Evolutionary conservation across 1,284 basidiomycete genomes (phyloP).

Genomic region (Xanthoconium separans): DNA sequence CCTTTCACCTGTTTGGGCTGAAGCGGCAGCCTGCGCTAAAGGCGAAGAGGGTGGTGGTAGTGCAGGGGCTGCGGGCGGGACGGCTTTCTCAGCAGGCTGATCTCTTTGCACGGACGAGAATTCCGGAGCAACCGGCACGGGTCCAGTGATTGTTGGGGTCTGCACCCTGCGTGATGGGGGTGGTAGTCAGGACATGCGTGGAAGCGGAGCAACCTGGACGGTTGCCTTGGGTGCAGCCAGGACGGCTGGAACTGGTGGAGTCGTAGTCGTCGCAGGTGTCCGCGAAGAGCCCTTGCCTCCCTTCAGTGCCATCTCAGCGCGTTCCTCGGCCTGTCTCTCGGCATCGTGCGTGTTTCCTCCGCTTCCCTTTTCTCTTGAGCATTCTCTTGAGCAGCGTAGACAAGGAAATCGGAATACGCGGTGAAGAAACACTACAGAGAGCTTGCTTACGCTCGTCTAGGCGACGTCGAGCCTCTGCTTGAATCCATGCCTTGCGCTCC

Average conservation of each 20-base stretch:
- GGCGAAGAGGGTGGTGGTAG: slow-evolving; percentile 40
- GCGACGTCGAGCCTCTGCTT: slow-evolving; percentile 80
- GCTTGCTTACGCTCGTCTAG: slow-evolving; percentile 88
- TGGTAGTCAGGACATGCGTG: slow-evolving; percentile 38
- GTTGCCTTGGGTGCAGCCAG: slow-evolving; percentile 36
- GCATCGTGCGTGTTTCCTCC: too few relatives aligned
- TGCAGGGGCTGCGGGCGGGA: slow-evolving; percentile 24
- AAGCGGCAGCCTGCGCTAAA: slow-evolving; percentile 32
- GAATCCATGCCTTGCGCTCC: slow-evolving; percentile 80
- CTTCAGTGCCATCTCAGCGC: slow-evolving; percentile 60
- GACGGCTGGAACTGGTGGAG: slow-evolving; percentile 36
- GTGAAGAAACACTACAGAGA: slow-evolving; percentile 65
- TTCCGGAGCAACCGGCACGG: slow-evolving; percentile 32
- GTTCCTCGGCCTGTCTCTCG: too few relatives aligned
- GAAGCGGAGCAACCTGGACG: slow-evolving; percentile 33
- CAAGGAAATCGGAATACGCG: slow-evolving; percentile 39
- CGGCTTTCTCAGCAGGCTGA: slow-evolving; percentile 17
- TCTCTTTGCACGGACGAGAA: slow-evolving; percentile 34
- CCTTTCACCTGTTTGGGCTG: slow-evolving; percentile 60
- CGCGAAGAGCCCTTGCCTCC: slow-evolving; percentile 38
- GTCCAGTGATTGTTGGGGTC: slow-evolving; percentile 4
- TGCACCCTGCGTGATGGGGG: slow-evolving; percentile 43
- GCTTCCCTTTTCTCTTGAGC: slow-evolving; percentile 84
- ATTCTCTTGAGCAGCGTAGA: slow-evolving; percentile 72
- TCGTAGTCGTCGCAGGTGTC: slow-evolving; percentile 33